Evolutionary conservation across 257 asterid species (phyloP), one percentile per base, ranked within the genome.

Genomic region (Cinchona pubescens): DNA sequence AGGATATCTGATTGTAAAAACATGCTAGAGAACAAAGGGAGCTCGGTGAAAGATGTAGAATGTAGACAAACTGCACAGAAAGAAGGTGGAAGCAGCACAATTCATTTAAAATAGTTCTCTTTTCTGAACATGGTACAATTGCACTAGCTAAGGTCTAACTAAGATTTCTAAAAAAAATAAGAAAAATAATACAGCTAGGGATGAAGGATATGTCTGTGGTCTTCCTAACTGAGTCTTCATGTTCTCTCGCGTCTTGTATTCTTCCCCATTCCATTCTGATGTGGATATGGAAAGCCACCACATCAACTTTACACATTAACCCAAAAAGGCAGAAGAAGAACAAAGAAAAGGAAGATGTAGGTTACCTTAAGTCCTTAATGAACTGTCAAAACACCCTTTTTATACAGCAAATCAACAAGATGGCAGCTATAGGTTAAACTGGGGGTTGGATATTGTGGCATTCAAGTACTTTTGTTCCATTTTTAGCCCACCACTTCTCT

Each of bases 401-500:
- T 48, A 3, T 29, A 25, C 34, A 14, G 19, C 14, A 37, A 75
- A 75, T 60, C 51, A 30, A 49, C 7, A 35, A 38, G 49, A 64
- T 55, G 37, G 72, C 53, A 67, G 72, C 72, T 73, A 68, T 77
- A 43, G 40, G 65, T 56, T 67, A 81, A 45, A 19, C 60, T 58
- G 74, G 49, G 11, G 69, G 60, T 42, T 46, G 66, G 79, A 92
- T 78, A 69, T 90, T 87, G 85, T 94, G 90, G 40, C 85, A 82
- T 70, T 87, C 85, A 56, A 88, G 86, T 48, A 90, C 84, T 82
- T 86, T 84, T 40, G 87, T 81, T 63, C 82, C 93, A 72, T 92
- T 85, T 82, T 90, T 96, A 5, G 90, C 80, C 97, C 97, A 94
- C 98, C 98, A 94, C 65, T 76, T 88, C 78, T 89, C 96, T 16